phyloP scores from a whole-genome alignment of 768 basidiomycete genomes.

The Agrocybe praecox region DNA sequence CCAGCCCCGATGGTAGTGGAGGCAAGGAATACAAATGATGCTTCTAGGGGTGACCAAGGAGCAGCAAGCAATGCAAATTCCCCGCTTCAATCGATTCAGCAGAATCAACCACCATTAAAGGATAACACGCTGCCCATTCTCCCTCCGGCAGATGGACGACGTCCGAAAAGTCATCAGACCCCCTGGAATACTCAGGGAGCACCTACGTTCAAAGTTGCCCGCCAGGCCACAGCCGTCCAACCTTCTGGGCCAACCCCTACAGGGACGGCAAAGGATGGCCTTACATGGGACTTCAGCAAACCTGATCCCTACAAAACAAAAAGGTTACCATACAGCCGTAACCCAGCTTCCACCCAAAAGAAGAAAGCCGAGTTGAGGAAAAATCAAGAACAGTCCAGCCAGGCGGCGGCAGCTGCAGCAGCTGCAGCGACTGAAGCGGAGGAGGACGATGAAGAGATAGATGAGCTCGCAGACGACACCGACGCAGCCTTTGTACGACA shows the following conservation, averaged over 20 bases:
- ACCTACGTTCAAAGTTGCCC: neutral
- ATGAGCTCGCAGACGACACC: neutral
- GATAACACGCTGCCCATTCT: neutral
- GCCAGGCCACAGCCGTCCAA: neutral
- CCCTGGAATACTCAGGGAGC: neutral
- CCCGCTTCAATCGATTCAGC: no score
- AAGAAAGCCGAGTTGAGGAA: neutral
- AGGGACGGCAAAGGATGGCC: neutral
- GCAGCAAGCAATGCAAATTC: neutral
- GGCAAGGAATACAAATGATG: neutral
- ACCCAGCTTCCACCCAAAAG: neutral
- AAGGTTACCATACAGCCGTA: neutral
- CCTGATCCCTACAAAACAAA: neutral
- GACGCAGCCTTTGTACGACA: neutral
- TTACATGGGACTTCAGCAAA: neutral
- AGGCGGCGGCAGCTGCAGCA: no score
- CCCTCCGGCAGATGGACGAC: neutral
- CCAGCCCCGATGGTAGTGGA: neutral
- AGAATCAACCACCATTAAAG: neutral
- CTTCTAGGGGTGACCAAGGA: neutral
- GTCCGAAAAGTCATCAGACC: neutral
- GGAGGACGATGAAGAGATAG: constrained; percentile 1
- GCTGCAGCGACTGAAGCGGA: no score
- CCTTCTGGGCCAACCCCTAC: neutral
- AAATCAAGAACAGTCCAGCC: neutral